Percentiles rank a stretch among this genome's conserved stretches.
These are phyloP conservation scores for Tylopilus plumbeoviolaceoides DNA, from an alignment of 768 basidiomycete genomes.

Conservation along the genomic window DNA sequence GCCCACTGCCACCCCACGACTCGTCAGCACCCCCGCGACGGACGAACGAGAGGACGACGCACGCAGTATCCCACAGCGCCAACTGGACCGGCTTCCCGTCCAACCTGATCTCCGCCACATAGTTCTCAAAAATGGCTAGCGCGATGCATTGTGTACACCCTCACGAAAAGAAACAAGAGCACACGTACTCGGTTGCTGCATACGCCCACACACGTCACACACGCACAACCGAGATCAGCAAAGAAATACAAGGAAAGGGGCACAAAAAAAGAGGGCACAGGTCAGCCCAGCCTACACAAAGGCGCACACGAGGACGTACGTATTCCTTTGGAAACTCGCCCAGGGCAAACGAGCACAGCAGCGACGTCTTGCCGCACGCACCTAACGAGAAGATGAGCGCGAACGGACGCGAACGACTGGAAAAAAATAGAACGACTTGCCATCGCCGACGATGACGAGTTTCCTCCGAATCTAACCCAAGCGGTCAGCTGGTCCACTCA, in stretches of 20 bases:
- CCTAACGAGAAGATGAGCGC: constrained; percentile 36
- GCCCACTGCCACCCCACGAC: constrained; percentile 55
- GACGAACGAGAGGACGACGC: constrained; percentile 33
- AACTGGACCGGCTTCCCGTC: constrained; percentile 98
- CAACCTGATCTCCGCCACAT: constrained; percentile 95
- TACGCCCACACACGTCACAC: neutral
- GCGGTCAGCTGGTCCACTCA: neutral
- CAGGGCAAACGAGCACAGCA: constrained; percentile 86
- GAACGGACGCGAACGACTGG: neutral
- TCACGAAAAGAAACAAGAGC: neutral
- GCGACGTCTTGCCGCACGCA: constrained; percentile 95
- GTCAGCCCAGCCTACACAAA: too few species aligned
- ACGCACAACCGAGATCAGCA: too few species aligned
- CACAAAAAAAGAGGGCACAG: too few species aligned
- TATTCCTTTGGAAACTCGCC: constrained; percentile 97
- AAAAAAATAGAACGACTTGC: constrained; percentile 41
- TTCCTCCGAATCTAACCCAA: constrained; percentile 78
- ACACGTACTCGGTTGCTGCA: constrained; percentile 42
- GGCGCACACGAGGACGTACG: constrained; percentile 44
- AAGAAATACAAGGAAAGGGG: too few species aligned
- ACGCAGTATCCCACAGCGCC: constrained; percentile 99
- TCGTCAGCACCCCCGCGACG: too few species aligned
- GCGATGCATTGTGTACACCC: neutral
- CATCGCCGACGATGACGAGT: constrained; percentile 96
- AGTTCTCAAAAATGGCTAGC: constrained; percentile 91